Evolutionary conservation across 192 early-diverging fungal species (phyloP), one percentile per base, ranked within the genome.

Genomic region (Neocallimastix lanati): DNA sequence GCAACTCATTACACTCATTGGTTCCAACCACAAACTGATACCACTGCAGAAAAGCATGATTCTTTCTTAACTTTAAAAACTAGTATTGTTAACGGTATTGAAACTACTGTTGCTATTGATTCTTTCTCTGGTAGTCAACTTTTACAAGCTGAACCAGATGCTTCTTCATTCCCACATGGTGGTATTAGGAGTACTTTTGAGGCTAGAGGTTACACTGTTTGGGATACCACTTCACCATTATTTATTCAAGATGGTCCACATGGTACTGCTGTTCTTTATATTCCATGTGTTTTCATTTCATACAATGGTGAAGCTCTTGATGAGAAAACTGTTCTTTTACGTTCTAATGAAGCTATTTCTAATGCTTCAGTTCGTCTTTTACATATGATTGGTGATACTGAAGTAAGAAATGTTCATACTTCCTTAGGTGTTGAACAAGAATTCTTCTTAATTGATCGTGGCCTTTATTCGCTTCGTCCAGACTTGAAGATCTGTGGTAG

Each of bases 1-100:
- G 95, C 96, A 77, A 97, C 96, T 76, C 98, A 99, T 89, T 99
- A 96, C 84, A 98, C 96, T 40, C 98, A 99, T 88, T 98, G 96
- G 96, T 99, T 99, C 93, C 98, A 99, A 90, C 98, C 98, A 82
- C 95, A 97, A 89, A 99, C 96, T 25, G 98, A 93, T 78, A 91
- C 94, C 76, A 99, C 98, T 77, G 98, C 98, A 79, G 96, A 98
- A 89, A 99, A 99, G 89, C 98, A 99, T 86, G 98, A 99, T 89
- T 91, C 94, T 77, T 99, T 99, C 90, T 87, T 99, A 84, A 92
- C 92, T 33, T 86, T 99, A 29, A 94, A 94, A 83, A 90, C 91
- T 76, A 92, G 86, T 81, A 93, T 93, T 78, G 89, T 89, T 80
- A 88, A 90, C 79, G 93, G 93, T 67, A 91, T 94, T 81, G 94